Base-by-base conservation (phyloP, 2,329 filamentous ascomycete species). In the Aspergillus tubingensis region DNA sequence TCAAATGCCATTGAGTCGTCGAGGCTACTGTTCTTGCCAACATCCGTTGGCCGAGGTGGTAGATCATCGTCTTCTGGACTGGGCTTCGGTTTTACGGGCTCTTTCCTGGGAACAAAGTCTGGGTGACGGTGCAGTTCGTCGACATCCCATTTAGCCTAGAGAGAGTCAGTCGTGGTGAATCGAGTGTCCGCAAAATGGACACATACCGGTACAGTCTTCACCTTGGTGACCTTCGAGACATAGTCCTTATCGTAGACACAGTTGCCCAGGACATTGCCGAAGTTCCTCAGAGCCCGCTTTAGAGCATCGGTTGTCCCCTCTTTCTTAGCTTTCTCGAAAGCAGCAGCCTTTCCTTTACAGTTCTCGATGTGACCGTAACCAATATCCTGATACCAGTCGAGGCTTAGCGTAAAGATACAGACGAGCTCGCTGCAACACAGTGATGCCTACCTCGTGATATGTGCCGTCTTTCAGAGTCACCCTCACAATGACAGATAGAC, bases 291-390 rank as follows among this genome's bases (percentile, higher is more conserved):
- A 1, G 95, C 87, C 66, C 95, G 85, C 78, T 99, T 99, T 72
- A 99, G 74, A 1, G 88, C 95, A 78, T 99, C 95, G 8, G 96
- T 98, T 2, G 92, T 96, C 7, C 92, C 96, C 80, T 98, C 93
- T 76, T 99, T 99, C 81, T 98, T 99, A 1, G 95, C 93, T 78
- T 99, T 99, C 75, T 99, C 95, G 71, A 98, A 99, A 0, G 94
- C 95, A 54, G 91, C 90, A 3, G 93, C 94, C 79, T 99, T 99
- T 58, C 91, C 91, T 77, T 94, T 96, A 76, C 89, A 92, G 72
- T 99, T 99, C 76, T 98, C 94, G 68, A 96, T 96, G 67, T 95
- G 91, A 7, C 95, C 95, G 72, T 99, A 99, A 27, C 95, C 95
- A 63, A 98, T 90, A 73, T 99, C 95, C 84, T 86, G 59, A 8